Percentiles rank a stretch among this genome's conserved stretches.
phyloP scores from a whole-genome alignment of 139 green algal species.

The Micromonas commoda region DNA sequence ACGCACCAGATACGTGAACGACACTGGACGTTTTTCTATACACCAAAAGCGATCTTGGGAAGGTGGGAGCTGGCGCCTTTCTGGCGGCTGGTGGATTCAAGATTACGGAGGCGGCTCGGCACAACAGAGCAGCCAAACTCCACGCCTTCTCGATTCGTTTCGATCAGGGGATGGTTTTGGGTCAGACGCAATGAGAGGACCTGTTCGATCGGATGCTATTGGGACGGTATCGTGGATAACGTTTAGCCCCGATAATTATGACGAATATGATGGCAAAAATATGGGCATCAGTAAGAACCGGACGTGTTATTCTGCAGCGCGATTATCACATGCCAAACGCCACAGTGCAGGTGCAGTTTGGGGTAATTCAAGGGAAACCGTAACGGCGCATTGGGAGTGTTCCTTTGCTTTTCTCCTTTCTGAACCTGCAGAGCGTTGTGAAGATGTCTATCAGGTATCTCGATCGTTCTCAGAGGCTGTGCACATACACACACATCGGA shows the following conservation, averaged over 20 bases:
- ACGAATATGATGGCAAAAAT: no score
- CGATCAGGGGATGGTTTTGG: not conserved
- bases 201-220: not conserved
- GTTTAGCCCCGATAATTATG: no score
- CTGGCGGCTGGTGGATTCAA: conserved; percentile 12
- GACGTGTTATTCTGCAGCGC: not conserved
- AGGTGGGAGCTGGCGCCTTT: not conserved
- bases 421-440: not conserved
- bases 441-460: not conserved
- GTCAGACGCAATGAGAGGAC: not conserved
- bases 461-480: not conserved
- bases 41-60: not conserved
- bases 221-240: not conserved
- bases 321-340: not conserved
- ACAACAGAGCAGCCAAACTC: not conserved
- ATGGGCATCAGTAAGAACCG: no score
- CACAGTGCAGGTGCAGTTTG: not conserved
- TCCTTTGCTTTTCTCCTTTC: not conserved
- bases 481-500: not conserved
- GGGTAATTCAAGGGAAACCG: not conserved
- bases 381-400: not conserved
- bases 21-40: not conserved
- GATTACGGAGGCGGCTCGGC: not conserved
- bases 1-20: not conserved
- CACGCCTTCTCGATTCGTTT: not conserved